Conservation (phyloP, 257 asterid genomes). For the Solanum bulbocastanum region DNA sequence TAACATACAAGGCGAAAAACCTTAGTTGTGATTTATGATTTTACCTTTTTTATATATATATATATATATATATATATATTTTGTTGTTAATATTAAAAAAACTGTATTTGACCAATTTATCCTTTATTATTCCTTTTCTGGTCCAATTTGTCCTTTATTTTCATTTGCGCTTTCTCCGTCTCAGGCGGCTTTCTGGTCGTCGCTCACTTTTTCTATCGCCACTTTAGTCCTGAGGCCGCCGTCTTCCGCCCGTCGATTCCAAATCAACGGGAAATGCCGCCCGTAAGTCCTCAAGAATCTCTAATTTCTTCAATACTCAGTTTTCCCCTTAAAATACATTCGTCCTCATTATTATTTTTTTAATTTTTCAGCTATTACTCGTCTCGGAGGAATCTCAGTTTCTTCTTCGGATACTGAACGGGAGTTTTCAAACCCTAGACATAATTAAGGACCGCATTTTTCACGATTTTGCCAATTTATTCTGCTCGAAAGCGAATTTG, state of each 20-base stretch:
- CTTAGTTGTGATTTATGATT: neutral
- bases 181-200: neutral
- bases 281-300: neutral
- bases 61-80: too few relatives aligned
- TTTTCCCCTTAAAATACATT: neutral
- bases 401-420: constrained; percentile 43
- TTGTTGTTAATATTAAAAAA: neutral
- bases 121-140: neutral
- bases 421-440: constrained; percentile 47
- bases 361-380: constrained; percentile 26
- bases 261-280: neutral
- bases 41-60: too few relatives aligned
- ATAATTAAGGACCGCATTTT: constrained; percentile 43
- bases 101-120: neutral
- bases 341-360: neutral
- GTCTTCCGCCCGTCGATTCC: neutral
- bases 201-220: neutral
- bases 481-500: constrained; percentile 18
- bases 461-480: constrained; percentile 18
- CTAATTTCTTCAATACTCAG: neutral
- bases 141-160: neutral
- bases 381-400: constrained; percentile 49
- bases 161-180: neutral
- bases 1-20: too few relatives aligned
- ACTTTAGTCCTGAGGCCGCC: neutral